phyloP scores from a whole-genome alignment of 2,329 filamentous ascomycete genomes.

The Leptographium galeiforme region DNA sequence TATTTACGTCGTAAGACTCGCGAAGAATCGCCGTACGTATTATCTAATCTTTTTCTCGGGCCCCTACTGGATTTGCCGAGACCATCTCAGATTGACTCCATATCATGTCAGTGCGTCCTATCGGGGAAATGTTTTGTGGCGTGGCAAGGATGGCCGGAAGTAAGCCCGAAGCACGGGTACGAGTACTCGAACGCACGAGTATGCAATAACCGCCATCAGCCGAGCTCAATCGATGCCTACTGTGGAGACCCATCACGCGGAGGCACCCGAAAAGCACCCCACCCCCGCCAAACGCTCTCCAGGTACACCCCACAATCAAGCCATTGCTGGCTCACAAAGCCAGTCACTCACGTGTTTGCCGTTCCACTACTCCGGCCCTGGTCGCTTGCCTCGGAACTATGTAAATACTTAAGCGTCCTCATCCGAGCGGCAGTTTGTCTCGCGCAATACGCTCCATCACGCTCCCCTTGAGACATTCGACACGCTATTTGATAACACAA shows the following conservation, averaged over 20 bases:
- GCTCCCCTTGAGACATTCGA: neutral
- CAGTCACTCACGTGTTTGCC: slow-evolving; percentile 1
- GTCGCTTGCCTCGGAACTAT: neutral
- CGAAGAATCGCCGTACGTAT: too few species aligned
- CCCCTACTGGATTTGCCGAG: too few species aligned
- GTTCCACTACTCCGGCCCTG: neutral
- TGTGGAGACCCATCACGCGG: neutral
- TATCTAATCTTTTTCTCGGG: too few species aligned
- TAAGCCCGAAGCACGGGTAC: too few species aligned
- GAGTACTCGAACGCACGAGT: too few species aligned
- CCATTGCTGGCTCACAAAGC: neutral
- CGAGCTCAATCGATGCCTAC: too few species aligned
- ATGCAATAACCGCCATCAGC: too few species aligned
- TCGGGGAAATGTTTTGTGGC: too few species aligned
- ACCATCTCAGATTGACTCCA: too few species aligned
- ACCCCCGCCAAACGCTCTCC: neutral
- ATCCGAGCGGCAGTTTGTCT: neutral
- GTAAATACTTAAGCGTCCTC: neutral
- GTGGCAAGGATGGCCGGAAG: too few species aligned
- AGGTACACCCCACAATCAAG: slow-evolving; percentile 4
- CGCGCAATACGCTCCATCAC: neutral
- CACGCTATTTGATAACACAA: neutral
- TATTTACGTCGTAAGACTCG: too few species aligned
- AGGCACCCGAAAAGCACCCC: neutral
- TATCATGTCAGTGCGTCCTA: too few species aligned